Evolutionary conservation across 2,329 filamentous ascomycete species (phyloP), one percentile per base, ranked within the genome.

Genomic region (Thelonectria olida): DNA sequence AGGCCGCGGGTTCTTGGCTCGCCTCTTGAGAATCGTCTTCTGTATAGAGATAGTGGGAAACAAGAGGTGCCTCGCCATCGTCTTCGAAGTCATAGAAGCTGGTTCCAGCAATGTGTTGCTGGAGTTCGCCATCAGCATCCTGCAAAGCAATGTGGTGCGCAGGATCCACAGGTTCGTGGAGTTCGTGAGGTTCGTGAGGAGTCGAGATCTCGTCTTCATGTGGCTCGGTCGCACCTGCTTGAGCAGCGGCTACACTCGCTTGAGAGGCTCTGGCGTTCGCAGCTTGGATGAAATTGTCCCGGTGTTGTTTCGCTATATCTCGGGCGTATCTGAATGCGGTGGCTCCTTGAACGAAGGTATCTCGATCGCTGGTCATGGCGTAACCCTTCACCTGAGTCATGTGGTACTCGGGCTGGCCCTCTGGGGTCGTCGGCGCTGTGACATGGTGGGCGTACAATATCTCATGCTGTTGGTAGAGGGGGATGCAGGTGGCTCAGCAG

Each of bases 401-500:
- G 50, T 81, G 72, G 68, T 81, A 82, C 68, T 75, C 74, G 7
- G 74, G 76, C 49, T 48, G 74, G 66, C 62, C 73, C 63, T 64
- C 73, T 50, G 71, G 60, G 20, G 19, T 67, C 12, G 54, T 66
- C 48, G 78, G 75, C 45, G 69, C 70, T 15, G 72, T 76, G 52
- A 69, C 20, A 62, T 81, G 73, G 65, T 76, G 74, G 50, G 78
- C 72, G 59, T 76, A 81, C 49, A 82, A 61, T 82, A 82, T 2
- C 62, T 80, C 6, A 75, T 74, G 38, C 73, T 76, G 31, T 79
- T 74, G 1, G 77, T 75, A n/a, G n/a, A n/a, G n/a, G n/a, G n/a
- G n/a, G n/a, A n/a, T n/a, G n/a, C n/a, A n/a, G n/a, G n/a, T n/a
- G n/a, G n/a, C n/a, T n/a, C n/a, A n/a, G n/a, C n/a, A n/a, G n/a